Evolutionary conservation across 106 monocot species (phyloP), one percentile per base, ranked within the genome.

Genomic region (Dendrobium catenatum): DNA sequence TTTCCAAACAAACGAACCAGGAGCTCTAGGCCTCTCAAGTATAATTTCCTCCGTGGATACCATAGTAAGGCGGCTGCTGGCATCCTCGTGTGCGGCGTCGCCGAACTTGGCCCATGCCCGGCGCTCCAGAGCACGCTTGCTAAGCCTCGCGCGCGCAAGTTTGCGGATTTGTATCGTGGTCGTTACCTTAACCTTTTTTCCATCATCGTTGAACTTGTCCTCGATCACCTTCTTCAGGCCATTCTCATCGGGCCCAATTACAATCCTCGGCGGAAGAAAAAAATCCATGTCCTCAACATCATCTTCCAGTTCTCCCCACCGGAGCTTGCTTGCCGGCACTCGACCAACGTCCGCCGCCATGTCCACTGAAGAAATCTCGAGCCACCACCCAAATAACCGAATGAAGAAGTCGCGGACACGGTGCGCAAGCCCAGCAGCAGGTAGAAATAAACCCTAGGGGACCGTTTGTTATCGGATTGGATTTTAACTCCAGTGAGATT

Each of bases 31-130:
- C 67, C 94, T 80, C 84, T 96, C 96, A 20, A 96, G 90, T 10
- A 96, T 20, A 85, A 93, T 92, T 85, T 96, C 96, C 85, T 96
- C 96, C 3, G 94, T 96, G 15, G 93, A 94, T 4, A 96, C 94
- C 93, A 94, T 93, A 49, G 96, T 96, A 73, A 92, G 90, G 13
- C 92, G 84, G 58, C 84, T 86, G 13, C 94, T 90, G 13, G 81
- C 83, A 18, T 94, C 96, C 85, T 89, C 96, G 20, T 86, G 76
- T 13, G 56, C 88, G 24, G 88, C 93, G 18, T 94, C 96, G 15
- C 96, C 96, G 66, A 96, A 96, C 87, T 94, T 96, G 47, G 84
- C 40, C 96, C 91, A 96, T 9, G 87, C 82, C 49, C 96, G 83
- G 66, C 96, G 86, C 87, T 96, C 96, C 18, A 92, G 66, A 3